Percentiles rank a stretch among this genome's conserved stretches.
These are phyloP conservation scores for Periconia sp. DNA, from an alignment of 2,329 filamentous ascomycete species.

Conservation along the genomic window DNA sequence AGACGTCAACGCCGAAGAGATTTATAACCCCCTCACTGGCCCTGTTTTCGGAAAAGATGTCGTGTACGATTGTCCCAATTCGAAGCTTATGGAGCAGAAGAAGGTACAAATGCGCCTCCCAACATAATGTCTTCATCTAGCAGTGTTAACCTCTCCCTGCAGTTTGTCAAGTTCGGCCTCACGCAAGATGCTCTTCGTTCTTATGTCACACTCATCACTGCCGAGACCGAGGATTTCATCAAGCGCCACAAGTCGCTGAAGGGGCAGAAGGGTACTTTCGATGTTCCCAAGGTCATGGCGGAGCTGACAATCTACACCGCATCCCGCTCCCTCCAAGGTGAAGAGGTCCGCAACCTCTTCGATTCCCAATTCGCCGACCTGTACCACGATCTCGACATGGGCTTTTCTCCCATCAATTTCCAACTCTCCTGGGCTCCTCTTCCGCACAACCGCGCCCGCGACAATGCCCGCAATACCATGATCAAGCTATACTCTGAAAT, in stretches of 20 bases:
- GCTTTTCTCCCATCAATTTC: conserved; percentile 87
- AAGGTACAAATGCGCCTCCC: conserved; percentile 59
- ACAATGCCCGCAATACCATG: conserved; percentile 78
- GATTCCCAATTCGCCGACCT: conserved; percentile 78
- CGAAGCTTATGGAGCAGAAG: conserved; percentile 95
- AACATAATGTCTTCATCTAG: background rate
- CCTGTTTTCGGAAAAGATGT: conserved; percentile 81
- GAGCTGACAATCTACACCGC: conserved; percentile 91
- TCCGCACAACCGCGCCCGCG: conserved; percentile 82
- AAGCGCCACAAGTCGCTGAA: conserved; percentile 68
- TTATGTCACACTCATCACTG: conserved; percentile 77
- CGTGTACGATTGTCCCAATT: conserved; percentile 87
- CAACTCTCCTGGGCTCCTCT: conserved; percentile 85
- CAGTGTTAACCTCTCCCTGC: conserved; percentile 4
- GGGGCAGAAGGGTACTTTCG: conserved; percentile 66
- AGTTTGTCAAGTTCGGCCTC: conserved; percentile 81
- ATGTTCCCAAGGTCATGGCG: conserved; percentile 75
- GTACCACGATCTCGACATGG: conserved; percentile 89
- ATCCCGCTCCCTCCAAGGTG: conserved; percentile 80
- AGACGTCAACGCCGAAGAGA: conserved; percentile 87
- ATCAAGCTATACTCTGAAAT: conserved; percentile 81
- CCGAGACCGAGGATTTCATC: conserved; percentile 74
- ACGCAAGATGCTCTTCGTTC: conserved; percentile 73
- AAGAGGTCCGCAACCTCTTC: conserved; percentile 78
- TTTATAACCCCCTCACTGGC: conserved; percentile 75